Conservation (phyloP, 306 rosid genomes). For the Quercus glauca region DNA sequence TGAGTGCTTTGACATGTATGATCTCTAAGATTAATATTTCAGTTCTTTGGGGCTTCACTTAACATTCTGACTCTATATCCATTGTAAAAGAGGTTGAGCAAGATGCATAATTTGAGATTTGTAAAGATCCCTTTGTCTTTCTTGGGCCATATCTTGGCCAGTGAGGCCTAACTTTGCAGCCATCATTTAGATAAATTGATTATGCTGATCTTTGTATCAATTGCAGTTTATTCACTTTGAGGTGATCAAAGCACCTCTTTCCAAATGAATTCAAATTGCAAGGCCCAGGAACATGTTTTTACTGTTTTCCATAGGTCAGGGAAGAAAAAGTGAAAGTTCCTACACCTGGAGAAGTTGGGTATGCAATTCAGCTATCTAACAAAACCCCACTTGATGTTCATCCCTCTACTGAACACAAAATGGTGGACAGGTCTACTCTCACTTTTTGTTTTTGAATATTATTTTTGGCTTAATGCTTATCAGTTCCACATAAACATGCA, state of each 20-base stretch:
- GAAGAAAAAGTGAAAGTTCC: slow-evolving; percentile 77
- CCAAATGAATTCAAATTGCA: not conserved
- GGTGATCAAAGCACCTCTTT: no score
- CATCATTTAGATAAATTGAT: not conserved
- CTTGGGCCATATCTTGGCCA: not conserved
- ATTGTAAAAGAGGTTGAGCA: not conserved
- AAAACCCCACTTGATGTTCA: slow-evolving; percentile 87
- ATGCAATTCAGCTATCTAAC: slow-evolving; percentile 87
- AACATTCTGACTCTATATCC: not conserved
- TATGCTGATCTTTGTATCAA: not conserved
- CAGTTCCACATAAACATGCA: not conserved
- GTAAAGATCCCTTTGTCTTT: not conserved
- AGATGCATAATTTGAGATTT: not conserved
- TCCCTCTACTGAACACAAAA: slow-evolving; percentile 73
- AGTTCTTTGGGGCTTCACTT: not conserved
- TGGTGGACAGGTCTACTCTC: slow-evolving; percentile 41
- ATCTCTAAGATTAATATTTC: not conserved
- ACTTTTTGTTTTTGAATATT: not conserved
- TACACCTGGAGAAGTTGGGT: slow-evolving; percentile 85
- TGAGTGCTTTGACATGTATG: not conserved
- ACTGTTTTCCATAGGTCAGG: slow-evolving; percentile 48
- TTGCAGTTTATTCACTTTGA: not conserved
- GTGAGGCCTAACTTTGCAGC: not conserved
- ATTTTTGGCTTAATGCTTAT: not conserved
- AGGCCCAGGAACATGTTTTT: slow-evolving; percentile 2